Evolutionary conservation across 352 stramenopile genomes (phyloP).

Genomic region (Phytophthora pluvialis): DNA sequence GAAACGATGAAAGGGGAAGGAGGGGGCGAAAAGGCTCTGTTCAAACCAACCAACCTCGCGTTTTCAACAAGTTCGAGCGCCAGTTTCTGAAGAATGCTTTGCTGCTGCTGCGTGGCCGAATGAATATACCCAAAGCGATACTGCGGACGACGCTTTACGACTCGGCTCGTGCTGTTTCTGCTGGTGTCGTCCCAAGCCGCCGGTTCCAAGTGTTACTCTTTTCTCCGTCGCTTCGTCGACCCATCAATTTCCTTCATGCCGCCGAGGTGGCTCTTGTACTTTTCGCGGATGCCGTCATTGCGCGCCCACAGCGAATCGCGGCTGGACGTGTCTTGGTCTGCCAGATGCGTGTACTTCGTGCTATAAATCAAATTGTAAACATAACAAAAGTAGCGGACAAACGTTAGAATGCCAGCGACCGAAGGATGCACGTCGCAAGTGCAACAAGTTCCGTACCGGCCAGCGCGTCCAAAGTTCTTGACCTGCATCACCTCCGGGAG

Average conservation of each 20-base stretch:
- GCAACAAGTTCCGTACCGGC: constrained; percentile 68
- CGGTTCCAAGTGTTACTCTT: constrained; percentile 56
- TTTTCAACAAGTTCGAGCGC: constrained; percentile 38
- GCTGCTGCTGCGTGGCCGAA: constrained; percentile 42
- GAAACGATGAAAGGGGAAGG: constrained; percentile 18
- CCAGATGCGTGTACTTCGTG: constrained; percentile 98
- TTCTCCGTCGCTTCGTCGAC: constrained; percentile 66
- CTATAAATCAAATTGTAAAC: constrained; percentile 42
- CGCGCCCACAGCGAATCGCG: constrained; percentile 82
- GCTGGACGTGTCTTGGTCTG: constrained; percentile 96
- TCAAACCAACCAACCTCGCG: constrained; percentile 40
- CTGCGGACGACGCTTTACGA: constrained; percentile 42
- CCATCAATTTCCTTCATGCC: constrained; percentile 77
- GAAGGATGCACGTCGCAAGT: constrained; percentile 10
- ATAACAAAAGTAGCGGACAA: constrained; percentile 16
- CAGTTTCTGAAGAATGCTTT: constrained; percentile 40
- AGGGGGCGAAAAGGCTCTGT: constrained; percentile 24
- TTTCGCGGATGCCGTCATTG: constrained; percentile 84
- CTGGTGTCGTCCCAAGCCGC: constrained; percentile 38
- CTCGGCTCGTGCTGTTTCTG: constrained; percentile 50
- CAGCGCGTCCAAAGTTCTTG: constrained; percentile 97
- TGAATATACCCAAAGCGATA: constrained; percentile 53
- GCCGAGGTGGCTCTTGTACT: constrained; percentile 76
- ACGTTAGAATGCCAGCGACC: constrained; percentile 15
- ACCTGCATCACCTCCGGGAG: constrained; percentile 97